phyloP scores from a whole-genome alignment of 805 yeast species.

The Kuraishia capsulata region DNA sequence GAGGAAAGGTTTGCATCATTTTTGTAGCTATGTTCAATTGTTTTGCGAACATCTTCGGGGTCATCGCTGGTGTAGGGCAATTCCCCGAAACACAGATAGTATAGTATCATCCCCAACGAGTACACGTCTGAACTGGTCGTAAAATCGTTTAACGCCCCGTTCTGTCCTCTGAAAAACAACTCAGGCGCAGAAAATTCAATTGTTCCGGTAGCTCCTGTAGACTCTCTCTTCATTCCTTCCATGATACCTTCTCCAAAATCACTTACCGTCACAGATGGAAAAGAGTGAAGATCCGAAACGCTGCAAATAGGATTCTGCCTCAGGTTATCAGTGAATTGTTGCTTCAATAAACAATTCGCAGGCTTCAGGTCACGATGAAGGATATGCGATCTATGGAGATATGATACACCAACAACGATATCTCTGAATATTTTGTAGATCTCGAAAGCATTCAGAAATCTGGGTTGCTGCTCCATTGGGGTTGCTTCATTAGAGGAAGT shows the following conservation, averaged over 20 bases:
- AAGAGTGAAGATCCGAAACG: slow-evolving; percentile 14
- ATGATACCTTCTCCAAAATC: slow-evolving; percentile 88
- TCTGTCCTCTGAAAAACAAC: slow-evolving; percentile 28
- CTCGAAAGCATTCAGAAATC: slow-evolving; percentile 42
- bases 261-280: slow-evolving; percentile 72
- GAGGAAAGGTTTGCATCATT: slow-evolving; percentile 2
- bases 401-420: slow-evolving; percentile 59
- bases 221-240: slow-evolving; percentile 52
- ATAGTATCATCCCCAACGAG: slow-evolving; percentile 76
- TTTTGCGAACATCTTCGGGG: slow-evolving; percentile 13
- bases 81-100: slow-evolving; percentile 61
- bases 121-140: slow-evolving; percentile 70
- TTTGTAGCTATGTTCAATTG: slow-evolving; percentile 10
- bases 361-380: slow-evolving; percentile 90
- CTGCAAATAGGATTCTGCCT: slow-evolving; percentile 11
- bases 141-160: slow-evolving; percentile 34
- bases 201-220: slow-evolving; percentile 85
- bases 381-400: slow-evolving; percentile 64
- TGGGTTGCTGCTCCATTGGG: slow-evolving; percentile 2
- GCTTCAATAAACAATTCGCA: slow-evolving; percentile 66
- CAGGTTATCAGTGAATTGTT: slow-evolving; percentile 16
- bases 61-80: slow-evolving; percentile 45
- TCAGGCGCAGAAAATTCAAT: slow-evolving; percentile 87
- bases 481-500: background rate
- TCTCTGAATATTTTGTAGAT: slow-evolving; percentile 63